Evolutionary conservation across 1,284 basidiomycete genomes (phyloP).

Genomic region (Puccinia coronata): DNA sequence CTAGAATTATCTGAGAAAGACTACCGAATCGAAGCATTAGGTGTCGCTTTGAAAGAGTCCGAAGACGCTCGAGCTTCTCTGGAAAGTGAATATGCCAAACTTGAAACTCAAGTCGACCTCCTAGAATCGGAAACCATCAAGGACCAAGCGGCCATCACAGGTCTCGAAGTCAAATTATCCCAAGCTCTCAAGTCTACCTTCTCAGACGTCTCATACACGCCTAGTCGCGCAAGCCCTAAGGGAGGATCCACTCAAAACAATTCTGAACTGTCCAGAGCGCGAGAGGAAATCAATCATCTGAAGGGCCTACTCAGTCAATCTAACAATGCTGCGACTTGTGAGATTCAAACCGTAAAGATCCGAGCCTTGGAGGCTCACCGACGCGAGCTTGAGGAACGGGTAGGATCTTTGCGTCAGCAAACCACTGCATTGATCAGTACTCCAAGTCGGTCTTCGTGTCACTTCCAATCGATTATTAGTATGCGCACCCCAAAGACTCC

Average conservation of each 20-base stretch:
- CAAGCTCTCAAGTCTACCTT: slow-evolving; percentile 42
- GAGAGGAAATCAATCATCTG: slow-evolving; percentile 75
- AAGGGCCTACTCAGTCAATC: slow-evolving; percentile 72
- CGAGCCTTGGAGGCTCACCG: slow-evolving; percentile 73
- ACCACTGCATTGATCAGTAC: slow-evolving; percentile 51
- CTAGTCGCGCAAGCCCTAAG: slow-evolving; percentile 6
- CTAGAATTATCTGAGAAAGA: slow-evolving; percentile 53
- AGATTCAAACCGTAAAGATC: slow-evolving; percentile 71
- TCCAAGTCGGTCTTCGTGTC: slow-evolving; percentile 53
- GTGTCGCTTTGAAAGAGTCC: slow-evolving; percentile 35
- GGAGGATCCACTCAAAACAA: slow-evolving; percentile 65
- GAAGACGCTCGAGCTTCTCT: slow-evolving; percentile 56
- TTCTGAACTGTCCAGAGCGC: slow-evolving; percentile 71
- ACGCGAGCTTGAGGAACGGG: slow-evolving; percentile 70
- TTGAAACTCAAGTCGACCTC: slow-evolving; percentile 53
- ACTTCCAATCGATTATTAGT: slow-evolving; percentile 66
- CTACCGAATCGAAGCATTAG: slow-evolving; percentile 50
- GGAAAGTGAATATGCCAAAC: slow-evolving; percentile 60
- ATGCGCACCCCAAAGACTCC: slow-evolving; percentile 56
- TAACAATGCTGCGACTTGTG: slow-evolving; percentile 71
- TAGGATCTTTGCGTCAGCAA: slow-evolving; percentile 63
- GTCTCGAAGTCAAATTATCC: slow-evolving; percentile 57
- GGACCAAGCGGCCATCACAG: slow-evolving; percentile 43
- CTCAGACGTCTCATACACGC: slow-evolving; percentile 16
- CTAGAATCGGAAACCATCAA: slow-evolving; percentile 38